Percentiles rank a stretch among this genome's conserved stretches.
These are phyloP conservation scores for Luzula sylvatica DNA, from an alignment of 176 grass and related monocot species.

Conservation along the genomic window DNA sequence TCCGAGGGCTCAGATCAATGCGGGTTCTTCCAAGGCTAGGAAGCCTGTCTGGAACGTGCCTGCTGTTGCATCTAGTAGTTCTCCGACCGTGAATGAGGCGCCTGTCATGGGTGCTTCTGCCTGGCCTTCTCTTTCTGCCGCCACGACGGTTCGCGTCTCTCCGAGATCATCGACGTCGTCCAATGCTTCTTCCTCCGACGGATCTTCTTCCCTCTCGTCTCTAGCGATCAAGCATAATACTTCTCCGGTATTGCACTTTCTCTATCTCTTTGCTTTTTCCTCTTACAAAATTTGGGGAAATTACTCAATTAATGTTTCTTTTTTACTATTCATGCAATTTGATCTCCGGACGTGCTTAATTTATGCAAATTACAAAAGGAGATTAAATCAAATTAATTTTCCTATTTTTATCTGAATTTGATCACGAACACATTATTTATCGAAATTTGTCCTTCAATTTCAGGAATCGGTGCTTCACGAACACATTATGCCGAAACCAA, in stretches of 20 bases:
- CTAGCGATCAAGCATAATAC: not conserved
- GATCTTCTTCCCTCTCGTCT: conserved; percentile 6
- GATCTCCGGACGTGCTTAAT: conserved; percentile 6
- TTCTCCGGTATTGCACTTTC: conserved; percentile 42
- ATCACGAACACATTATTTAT: too few species aligned
- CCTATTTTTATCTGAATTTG: too few species aligned
- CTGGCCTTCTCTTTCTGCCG: conserved; percentile 44
- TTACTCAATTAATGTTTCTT: too few species aligned
- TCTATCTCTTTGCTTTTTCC: not conserved
- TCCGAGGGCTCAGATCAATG: conserved; percentile 36
- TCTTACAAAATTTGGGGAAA: too few species aligned
- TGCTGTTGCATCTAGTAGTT: conserved; percentile 2
- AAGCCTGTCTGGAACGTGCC: conserved; percentile 52
- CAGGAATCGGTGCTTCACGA: conserved; percentile 45
- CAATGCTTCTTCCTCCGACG: conserved; percentile 44
- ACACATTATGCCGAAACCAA: not conserved
- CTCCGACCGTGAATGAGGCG: not conserved
- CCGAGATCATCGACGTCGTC: conserved; percentile 36
- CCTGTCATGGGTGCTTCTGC: conserved; percentile 34
- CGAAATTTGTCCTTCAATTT: not conserved
- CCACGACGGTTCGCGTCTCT: conserved; percentile 9
- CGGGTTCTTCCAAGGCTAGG: conserved; percentile 17
- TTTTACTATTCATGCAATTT: not conserved
- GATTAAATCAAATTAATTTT: too few species aligned
- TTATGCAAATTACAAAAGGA: not conserved